A percentile compares a stretch with the other conserved stretches of the same genome.
Evolutionary conservation across 805 yeast genomes (phyloP).

Genomic region (Wickerhamomyces chaumierensis): DNA sequence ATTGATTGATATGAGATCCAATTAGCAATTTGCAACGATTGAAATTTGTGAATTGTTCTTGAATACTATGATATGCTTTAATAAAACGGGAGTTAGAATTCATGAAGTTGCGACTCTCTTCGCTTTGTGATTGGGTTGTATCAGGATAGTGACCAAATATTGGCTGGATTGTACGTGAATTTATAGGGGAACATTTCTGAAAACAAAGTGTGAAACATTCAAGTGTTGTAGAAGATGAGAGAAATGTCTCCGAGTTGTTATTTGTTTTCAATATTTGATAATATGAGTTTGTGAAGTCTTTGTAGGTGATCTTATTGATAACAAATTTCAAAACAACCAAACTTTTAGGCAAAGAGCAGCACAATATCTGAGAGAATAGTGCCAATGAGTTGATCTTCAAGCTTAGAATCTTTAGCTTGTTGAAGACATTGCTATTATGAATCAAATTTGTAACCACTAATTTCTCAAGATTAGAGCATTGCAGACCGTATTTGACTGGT

Average conservation of each 20-base stretch:
- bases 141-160: constrained; percentile 3
- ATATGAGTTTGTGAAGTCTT: neutral
- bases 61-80: neutral
- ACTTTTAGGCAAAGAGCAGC: constrained; percentile 2
- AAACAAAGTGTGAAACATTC: constrained; percentile 7
- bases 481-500: too few species aligned
- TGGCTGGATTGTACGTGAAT: constrained; percentile 6
- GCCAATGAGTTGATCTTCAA: constrained; percentile 4
- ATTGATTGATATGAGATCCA: constrained; percentile 2
- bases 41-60: neutral
- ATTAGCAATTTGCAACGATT: neutral
- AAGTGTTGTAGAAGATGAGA: neutral
- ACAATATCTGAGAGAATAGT: constrained; percentile 1
- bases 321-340: constrained; percentile 4
- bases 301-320: neutral
- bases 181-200: constrained; percentile 1
- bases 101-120: neutral
- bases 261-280: neutral
- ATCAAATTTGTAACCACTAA: neutral
- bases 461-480: neutral
- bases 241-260: neutral
- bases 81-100: neutral
- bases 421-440: constrained; percentile 7
- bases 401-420: constrained; percentile 1
- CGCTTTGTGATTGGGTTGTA: neutral